Base-by-base conservation (phyloP, 768 basidiomycete genomes). In the Kwoniella bestiolae region DNA sequence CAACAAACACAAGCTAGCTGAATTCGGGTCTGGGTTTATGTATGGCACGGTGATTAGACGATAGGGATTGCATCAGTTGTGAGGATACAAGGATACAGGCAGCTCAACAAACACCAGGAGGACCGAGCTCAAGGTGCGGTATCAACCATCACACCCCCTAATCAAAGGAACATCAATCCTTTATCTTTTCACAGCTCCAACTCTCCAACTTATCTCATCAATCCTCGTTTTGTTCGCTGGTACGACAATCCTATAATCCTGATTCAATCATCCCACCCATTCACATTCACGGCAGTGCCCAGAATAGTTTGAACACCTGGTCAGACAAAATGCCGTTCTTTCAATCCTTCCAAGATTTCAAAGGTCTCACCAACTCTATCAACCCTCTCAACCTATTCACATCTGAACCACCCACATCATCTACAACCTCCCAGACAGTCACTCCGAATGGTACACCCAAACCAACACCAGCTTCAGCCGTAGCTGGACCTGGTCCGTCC, bases 311-410 rank as follows among this genome's bases (percentile, higher is more conserved):
- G 29, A 28, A 16, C 1, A 18, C 31, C 16, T 31, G 26, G 5
- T 29, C 21, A 25, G 3, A 9, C 38, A 25, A 38, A 11, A 63
- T 63, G 62, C 62, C 34, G 67, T 56, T 65, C 64, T 65, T 74
- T 21, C 68, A 68, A 51, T 63, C 65, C 21, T 60, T 74, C 49
- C 62, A 49, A 31, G 70, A 69, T 38, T 41, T 74, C 34, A 71
- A 69, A 58, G 60, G 49, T 32, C 53, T 68, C 6, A 49, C 63
- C 6, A 65, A 23, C 44, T 57, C 52, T 18, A 59, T 71, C 45
- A 71, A 71, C 57, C 72, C 72, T 11, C 66, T 74, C 44, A 74
- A 74, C 62, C 44, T 71, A 2, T 74, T 74, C 63, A 11, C 46
- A n/a, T 38, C 56, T 23, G 60, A 62, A 7, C 44, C 49, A 26